A percentile compares a stretch with the other conserved stretches of the same genome.
phyloP scores from a whole-genome alignment of 2,329 filamentous ascomycete species.

The Stachybotrys chartarum region DNA sequence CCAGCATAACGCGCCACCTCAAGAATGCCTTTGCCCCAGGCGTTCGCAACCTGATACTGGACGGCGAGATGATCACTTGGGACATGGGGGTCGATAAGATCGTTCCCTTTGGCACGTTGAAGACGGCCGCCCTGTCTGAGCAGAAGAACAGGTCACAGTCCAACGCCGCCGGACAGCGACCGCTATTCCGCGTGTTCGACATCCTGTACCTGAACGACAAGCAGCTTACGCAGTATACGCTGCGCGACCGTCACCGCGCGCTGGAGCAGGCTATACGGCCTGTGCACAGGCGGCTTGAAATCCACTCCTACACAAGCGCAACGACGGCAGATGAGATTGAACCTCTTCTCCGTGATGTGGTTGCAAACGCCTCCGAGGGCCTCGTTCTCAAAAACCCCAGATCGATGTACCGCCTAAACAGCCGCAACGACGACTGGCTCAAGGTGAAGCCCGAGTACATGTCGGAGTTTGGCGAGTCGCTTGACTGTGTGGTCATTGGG shows the following conservation, averaged over 20 bases:
- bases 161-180: conserved; percentile 42
- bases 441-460: conserved; percentile 99
- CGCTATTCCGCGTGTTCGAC: conserved; percentile 82
- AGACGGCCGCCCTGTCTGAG: conserved; percentile 78
- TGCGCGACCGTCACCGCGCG: conserved; percentile 72
- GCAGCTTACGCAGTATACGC: conserved; percentile 71
- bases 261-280: conserved; percentile 64
- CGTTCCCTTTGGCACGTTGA: conserved; percentile 85
- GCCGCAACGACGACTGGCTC: conserved; percentile 92
- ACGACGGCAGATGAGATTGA: conserved; percentile 68
- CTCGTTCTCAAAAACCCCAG: conserved; percentile 90
- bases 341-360: conserved; percentile 68
- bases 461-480: conserved; percentile 87
- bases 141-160: conserved; percentile 58
- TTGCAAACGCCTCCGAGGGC: conserved; percentile 82
- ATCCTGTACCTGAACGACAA: conserved; percentile 82
- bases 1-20: conserved; percentile 74
- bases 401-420: conserved; percentile 79
- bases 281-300: conserved; percentile 71
- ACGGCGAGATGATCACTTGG: conserved; percentile 99
- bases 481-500: conserved; percentile 84
- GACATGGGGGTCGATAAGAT: conserved; percentile 79
- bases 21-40: conserved; percentile 67
- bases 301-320: conserved; percentile 66
- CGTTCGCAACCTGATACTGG: conserved; percentile 81